Evolutionary conservation across 257 asterid species (phyloP), one percentile per base, ranked within the genome.

Genomic region (Lycium barbarum): DNA sequence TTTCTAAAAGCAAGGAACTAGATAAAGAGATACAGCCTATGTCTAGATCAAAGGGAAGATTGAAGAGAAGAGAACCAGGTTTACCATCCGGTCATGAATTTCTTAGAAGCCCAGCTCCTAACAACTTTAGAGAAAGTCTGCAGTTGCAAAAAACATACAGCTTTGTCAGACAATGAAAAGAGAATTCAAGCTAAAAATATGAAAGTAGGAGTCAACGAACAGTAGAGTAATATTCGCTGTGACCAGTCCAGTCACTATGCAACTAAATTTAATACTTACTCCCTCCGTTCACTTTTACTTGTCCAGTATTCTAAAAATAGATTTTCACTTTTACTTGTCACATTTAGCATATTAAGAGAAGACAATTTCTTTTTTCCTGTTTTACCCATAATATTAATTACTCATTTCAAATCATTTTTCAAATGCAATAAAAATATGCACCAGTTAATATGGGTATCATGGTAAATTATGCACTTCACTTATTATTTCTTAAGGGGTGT

Each of bases 71-170:
- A 79, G 35, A 59, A 74, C 2, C 80, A 84, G 54, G 86, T 91
- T 91, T 87, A 95, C 99, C 98, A 95, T 90, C 99, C 99, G 61
- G 98, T 95, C 97, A 95, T 95, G 90, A 95, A 95, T 90, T 95
- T 95, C 90, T 95, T 94, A 26, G 99, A 95, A 53, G 99, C 95
- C 99, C 99, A 95, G 91, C 99, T 95, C 91, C 99, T 91, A 81
- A 95, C 91, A 80, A 95, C 98, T 92, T 92, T 94, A 91, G 90
- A 94, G 87, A 94, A 94, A 14, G 99, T 93, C 99, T 95, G 93
- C 91, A 90, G 40, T 86, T 82, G 35, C 70, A 86, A 84, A 86
- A 82, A 84, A 86, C 40, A 45, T 81, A 83, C 78, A 84, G 33
- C 35, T 65, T 26, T 7, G 80, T 85, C 73, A 85, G 80, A 71